Evolutionary conservation across 768 basidiomycete species (phyloP).

Genomic region (Collybia mongolica): DNA sequence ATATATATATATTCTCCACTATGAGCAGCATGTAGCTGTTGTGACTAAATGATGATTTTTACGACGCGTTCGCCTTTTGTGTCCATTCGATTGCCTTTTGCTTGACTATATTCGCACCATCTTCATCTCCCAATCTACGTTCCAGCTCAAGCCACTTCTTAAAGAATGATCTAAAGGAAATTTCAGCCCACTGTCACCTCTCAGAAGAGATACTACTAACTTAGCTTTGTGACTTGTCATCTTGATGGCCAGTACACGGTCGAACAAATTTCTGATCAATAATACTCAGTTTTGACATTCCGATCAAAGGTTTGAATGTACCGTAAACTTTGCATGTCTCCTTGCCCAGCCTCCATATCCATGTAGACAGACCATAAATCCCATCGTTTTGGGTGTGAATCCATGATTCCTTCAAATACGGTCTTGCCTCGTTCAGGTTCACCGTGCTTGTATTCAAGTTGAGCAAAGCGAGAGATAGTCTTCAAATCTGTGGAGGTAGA

Average conservation of each 20-base stretch:
- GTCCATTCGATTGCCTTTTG: slow-evolving; percentile 92
- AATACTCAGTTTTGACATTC: not conserved
- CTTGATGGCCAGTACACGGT: slow-evolving; percentile 78
- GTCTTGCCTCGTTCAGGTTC: slow-evolving; percentile 95
- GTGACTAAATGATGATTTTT: slow-evolving; percentile 20
- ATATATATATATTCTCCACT: slow-evolving; percentile 29
- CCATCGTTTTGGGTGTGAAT: slow-evolving; percentile 93
- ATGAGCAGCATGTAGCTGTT: slow-evolving; percentile 28
- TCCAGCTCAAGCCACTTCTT: slow-evolving; percentile 97
- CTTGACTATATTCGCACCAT: slow-evolving; percentile 80
- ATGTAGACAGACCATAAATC: slow-evolving; percentile 97
- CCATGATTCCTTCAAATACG: slow-evolving; percentile 93
- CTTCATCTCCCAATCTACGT: slow-evolving; percentile 81
- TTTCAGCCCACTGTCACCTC: slow-evolving; percentile 7
- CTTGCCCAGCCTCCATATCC: slow-evolving; percentile 88
- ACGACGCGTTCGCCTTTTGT: slow-evolving; percentile 52
- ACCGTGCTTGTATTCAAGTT: slow-evolving; percentile 91
- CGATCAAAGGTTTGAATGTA: slow-evolving; percentile 22
- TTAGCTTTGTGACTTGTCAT: slow-evolving; percentile 96
- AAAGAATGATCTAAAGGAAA: slow-evolving; percentile 74
- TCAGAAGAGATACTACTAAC: slow-evolving; percentile 42
- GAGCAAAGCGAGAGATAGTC: slow-evolving; percentile 92
- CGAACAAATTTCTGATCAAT: slow-evolving; percentile 73
- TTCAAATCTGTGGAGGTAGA: slow-evolving; percentile 70
- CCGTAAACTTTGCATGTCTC: slow-evolving; percentile 79